These are phyloP conservation scores for Aureobasidium sp. DNA, from an alignment of 2,329 filamentous ascomycete genomes.

Conservation along the genomic window DNA sequence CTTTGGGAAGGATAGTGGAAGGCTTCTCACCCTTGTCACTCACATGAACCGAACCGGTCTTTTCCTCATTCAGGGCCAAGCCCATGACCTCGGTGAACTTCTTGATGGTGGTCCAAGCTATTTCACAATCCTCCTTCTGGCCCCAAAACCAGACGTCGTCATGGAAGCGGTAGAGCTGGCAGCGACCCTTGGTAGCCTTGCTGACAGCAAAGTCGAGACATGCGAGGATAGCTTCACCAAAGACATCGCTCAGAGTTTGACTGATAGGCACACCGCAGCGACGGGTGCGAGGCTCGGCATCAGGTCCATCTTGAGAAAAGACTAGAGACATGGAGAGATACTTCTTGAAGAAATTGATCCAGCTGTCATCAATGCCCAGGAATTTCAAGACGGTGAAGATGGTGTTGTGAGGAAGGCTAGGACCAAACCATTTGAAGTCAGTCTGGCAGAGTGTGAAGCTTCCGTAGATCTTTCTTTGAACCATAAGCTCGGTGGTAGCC, in stretches of 20 bases:
- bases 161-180: conserved; percentile 53
- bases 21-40: conserved; percentile 14
- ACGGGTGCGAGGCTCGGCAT: conserved; percentile 39
- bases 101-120: conserved; percentile 54
- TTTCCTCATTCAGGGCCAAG: conserved; percentile 51
- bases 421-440: conserved; percentile 54
- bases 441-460: conserved; percentile 50
- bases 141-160: conserved; percentile 65
- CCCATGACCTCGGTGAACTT: conserved; percentile 51
- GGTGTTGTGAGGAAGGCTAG: conserved; percentile 53
- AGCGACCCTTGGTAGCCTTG: conserved; percentile 44
- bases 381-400: conserved; percentile 52
- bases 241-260: conserved; percentile 52
- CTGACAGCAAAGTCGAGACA: conserved; percentile 61
- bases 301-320: conserved; percentile 49
- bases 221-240: conserved; percentile 56
- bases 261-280: conserved; percentile 54
- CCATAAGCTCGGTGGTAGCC: conserved; percentile 48
- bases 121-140: conserved; percentile 45
- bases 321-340: conserved; percentile 55
- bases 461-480: conserved; percentile 43
- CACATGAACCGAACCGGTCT: conserved; percentile 48
- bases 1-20: conserved; percentile 40
- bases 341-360: conserved; percentile 53
- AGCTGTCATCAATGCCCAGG: conserved; percentile 50